phyloP scores from a whole-genome alignment of 805 yeast genomes.

The Barnettozyma populi region DNA sequence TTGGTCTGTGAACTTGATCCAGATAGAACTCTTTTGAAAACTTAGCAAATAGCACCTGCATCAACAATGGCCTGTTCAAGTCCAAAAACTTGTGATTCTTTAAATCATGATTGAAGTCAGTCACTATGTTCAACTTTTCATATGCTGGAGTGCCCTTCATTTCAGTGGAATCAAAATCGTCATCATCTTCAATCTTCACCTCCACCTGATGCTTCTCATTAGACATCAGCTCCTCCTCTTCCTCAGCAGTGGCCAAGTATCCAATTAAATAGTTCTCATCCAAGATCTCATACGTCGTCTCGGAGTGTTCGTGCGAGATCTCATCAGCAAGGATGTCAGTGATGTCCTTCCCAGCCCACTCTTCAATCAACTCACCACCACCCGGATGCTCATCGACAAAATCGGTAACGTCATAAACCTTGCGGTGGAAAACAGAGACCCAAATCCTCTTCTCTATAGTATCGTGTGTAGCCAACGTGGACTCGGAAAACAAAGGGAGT shows the following conservation, averaged over 20 bases:
- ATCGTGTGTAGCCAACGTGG: constrained; percentile 50
- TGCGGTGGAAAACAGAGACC: constrained; percentile 76
- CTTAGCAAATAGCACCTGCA: constrained; percentile 70
- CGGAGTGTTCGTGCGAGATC: constrained; percentile 72
- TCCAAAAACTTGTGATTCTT: constrained; percentile 82
- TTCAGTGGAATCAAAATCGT: constrained; percentile 44
- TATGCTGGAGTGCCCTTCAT: constrained; percentile 67
- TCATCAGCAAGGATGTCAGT: constrained; percentile 76
- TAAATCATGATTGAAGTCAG: constrained; percentile 70
- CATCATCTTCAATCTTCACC: constrained; percentile 40
- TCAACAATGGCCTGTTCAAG: constrained; percentile 69
- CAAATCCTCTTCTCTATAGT: constrained; percentile 49
- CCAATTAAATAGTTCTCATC: constrained; percentile 79
- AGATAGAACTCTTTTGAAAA: constrained; percentile 87
- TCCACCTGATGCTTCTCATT: constrained; percentile 54
- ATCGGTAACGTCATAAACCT: constrained; percentile 75
- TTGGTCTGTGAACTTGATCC: constrained; percentile 95
- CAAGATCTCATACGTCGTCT: constrained; percentile 79
- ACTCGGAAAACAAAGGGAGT: constrained; percentile 56
- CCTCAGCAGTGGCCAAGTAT: constrained; percentile 74
- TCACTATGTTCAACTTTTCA: constrained; percentile 66
- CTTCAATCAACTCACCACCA: constrained; percentile 76
- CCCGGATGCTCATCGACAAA: constrained; percentile 60
- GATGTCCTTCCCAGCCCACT: constrained; percentile 79
- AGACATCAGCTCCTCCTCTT: constrained; percentile 63